phyloP scores from a whole-genome alignment of 495 filamentous ascomycete species.

The Penicillium daleae region DNA sequence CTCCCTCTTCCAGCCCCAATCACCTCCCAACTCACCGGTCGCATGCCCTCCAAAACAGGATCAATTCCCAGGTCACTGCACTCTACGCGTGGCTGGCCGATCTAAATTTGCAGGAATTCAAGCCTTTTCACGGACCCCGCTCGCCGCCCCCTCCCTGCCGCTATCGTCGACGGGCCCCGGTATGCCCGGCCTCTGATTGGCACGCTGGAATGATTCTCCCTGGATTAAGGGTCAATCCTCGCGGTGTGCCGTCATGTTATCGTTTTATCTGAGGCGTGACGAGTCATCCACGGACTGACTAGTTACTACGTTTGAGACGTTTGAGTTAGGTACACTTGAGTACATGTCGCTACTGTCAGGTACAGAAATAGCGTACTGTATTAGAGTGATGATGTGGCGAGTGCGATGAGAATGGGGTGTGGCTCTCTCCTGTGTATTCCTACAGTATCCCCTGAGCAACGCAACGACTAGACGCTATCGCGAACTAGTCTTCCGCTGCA shows the following conservation, averaged over 20 bases:
- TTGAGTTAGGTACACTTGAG: too few relatives aligned
- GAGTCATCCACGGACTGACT: not conserved
- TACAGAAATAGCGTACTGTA: not conserved
- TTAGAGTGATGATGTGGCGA: not conserved
- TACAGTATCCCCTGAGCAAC: slow-evolving; percentile 20
- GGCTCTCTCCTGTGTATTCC: not conserved
- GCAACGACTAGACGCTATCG: not conserved
- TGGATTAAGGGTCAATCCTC: slow-evolving; percentile 24
- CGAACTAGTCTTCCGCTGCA: slow-evolving; percentile 2
- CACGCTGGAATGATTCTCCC: slow-evolving; percentile 28
- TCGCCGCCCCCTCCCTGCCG: slow-evolving; percentile 28
- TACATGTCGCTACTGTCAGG: slow-evolving; percentile 2
- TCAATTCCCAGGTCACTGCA: not conserved
- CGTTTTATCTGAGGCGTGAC: slow-evolving; percentile 2
- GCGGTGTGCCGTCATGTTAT: slow-evolving; percentile 7
- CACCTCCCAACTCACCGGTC: not conserved
- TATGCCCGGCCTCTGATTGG: slow-evolving; percentile 33
- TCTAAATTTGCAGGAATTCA: slow-evolving; percentile 35
- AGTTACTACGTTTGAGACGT: too few relatives aligned
- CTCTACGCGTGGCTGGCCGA: slow-evolving; percentile 20
- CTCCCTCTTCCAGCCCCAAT: not conserved
- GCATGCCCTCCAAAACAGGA: slow-evolving; percentile 4
- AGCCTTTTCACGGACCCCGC: slow-evolving; percentile 34
- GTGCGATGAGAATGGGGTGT: not conserved
- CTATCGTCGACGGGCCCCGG: slow-evolving; percentile 30